Evolutionary conservation across 2,329 filamentous ascomycete species (phyloP), one percentile per base, ranked within the genome.

Genomic region (Rutstroemia sp.): DNA sequence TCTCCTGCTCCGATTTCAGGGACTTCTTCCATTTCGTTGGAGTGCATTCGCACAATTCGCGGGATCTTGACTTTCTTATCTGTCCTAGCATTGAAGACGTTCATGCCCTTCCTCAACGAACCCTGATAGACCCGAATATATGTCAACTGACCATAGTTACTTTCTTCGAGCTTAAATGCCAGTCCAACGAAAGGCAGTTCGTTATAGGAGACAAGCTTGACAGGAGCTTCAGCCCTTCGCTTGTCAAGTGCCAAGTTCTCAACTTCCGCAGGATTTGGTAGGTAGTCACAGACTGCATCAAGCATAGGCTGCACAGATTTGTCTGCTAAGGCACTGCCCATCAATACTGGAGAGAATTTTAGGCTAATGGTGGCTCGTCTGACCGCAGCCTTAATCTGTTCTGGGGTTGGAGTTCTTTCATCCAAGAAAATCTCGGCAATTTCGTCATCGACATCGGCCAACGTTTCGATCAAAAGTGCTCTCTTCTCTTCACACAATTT

Each of bases 121-220:
- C 94, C 94, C 74, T 99, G 94, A 76, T 99, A 99, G 57, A 99
- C 94, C 65, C 94, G 90, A 61, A 99, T 95, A 72, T 99, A 99
- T 54, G 94, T 99, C 69, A 99, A 82, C 73, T 99, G 94, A 45
- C 94, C 94, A 68, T 95, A 99, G 72, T 95, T 96, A 75, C 92
- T 95, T 75, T 99, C 94, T 78, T 99, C 94, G 21, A 99, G 84
- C 79, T 99, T 99, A 80, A 99, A 99, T 9, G 94, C 94, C 61
- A 99, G 79, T 50, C 94, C 94, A 56, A 96, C 91, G 68, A 97
- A 96, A 0, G 94, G 94, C 23, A 96, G 78, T 21, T 89, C 87
- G 73, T 95, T 94, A 77, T 97, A 96, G 1, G 92, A 91, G 17
- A 96, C 84, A 56, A 99, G 82, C 71, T 92, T 88, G 58, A 96